Evolutionary conservation across 2,329 filamentous ascomycete genomes (phyloP).

Genomic region (Didymella glomerata): DNA sequence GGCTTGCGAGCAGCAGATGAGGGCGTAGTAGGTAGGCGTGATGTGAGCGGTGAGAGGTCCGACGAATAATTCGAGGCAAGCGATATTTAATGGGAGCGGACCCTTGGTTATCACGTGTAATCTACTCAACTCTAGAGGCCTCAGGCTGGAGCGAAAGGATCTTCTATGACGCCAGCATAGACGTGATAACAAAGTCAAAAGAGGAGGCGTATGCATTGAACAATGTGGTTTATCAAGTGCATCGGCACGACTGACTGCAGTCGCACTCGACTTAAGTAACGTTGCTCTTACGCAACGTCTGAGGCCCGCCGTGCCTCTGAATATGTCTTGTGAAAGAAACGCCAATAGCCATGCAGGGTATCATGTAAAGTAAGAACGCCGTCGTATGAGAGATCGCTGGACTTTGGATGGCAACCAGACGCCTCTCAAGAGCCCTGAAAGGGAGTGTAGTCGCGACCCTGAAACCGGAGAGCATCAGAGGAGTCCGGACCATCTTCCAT

Average conservation of each 20-base stretch:
- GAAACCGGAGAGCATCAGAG: constrained; percentile 45
- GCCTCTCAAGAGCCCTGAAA: constrained; percentile 31
- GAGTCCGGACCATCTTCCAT: constrained; percentile 41
- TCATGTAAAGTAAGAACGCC: constrained; percentile 27
- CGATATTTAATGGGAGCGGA: background rate
- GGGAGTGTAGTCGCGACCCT: constrained; percentile 38
- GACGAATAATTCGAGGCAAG: background rate
- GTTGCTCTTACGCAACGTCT: background rate
- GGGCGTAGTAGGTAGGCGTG: background rate
- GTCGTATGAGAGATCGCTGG: constrained; percentile 8
- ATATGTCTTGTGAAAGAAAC: constrained; percentile 1
- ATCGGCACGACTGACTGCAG: background rate
- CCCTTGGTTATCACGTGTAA: background rate
- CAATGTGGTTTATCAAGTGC: background rate
- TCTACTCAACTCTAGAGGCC: background rate
- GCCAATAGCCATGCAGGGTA: constrained; percentile 30
- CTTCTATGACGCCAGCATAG: background rate
- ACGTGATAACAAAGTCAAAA: background rate
- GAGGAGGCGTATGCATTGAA: background rate
- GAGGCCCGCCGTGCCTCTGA: background rate
- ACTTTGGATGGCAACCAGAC: constrained; percentile 9
- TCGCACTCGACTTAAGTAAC: background rate
- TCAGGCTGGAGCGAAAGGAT: background rate
- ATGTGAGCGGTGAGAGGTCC: background rate
- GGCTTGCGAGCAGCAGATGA: background rate